Percentiles rank a stretch among this genome's conserved stretches.
Evolutionary conservation across 768 basidiomycete species (phyloP).

Genomic region (Mycena epipterygia): DNA sequence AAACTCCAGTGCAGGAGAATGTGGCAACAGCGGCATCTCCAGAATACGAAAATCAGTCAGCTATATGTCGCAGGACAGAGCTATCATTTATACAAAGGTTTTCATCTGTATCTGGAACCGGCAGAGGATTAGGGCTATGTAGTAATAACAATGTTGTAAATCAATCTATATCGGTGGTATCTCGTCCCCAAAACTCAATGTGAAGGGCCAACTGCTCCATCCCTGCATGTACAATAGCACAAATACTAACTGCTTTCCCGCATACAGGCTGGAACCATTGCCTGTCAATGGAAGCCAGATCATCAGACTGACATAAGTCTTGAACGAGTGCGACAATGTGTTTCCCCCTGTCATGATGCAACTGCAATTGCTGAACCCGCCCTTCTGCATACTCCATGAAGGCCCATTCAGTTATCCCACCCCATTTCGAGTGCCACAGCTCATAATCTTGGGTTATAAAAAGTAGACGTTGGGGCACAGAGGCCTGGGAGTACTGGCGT

Average conservation of each 20-base stretch:
- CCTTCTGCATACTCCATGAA: neutral
- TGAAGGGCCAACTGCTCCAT: neutral
- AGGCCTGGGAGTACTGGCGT: neutral
- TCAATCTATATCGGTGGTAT: no score
- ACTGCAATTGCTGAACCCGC: neutral
- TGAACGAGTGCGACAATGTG: neutral
- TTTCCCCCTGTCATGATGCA: neutral
- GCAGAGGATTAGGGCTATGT: neutral
- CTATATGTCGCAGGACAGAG: conserved; percentile 42
- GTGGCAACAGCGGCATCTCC: conserved; percentile 37
- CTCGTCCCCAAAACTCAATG: neutral
- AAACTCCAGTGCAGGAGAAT: conserved; percentile 40
- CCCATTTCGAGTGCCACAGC: neutral
- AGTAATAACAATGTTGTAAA: neutral
- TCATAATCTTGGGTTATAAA: neutral
- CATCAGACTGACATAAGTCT: neutral
- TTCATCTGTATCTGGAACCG: conserved; percentile 37
- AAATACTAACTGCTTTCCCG: neutral
- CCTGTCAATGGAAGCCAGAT: neutral
- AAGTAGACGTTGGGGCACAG: neutral
- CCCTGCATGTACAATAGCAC: neutral
- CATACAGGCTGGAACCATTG: neutral
- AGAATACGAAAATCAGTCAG: conserved; percentile 45
- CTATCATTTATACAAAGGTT: conserved; percentile 41
- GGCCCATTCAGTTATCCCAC: neutral